Evolutionary conservation across 1,139 yeast species (phyloP).

Genomic region (Saccharomyces hybrid): DNA sequence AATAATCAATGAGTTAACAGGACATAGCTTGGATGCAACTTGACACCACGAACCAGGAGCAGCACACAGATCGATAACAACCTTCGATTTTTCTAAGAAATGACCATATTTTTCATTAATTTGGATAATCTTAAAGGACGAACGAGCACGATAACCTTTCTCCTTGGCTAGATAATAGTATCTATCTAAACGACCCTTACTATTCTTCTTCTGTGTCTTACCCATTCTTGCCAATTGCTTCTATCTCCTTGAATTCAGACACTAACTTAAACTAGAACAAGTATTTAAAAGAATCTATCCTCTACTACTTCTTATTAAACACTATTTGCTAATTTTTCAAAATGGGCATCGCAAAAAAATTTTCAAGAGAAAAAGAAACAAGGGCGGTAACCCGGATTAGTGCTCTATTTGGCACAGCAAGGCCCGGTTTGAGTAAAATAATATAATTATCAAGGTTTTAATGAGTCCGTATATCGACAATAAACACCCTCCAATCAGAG

Average conservation of each 20-base stretch:
- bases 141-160: constrained; percentile 98
- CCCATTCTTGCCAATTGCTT: constrained; percentile 46
- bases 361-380: background rate
- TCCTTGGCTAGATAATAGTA: constrained; percentile 95
- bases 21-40: constrained; percentile 91
- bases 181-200: constrained; percentile 98
- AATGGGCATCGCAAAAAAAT: constrained; percentile 1
- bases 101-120: constrained; percentile 95
- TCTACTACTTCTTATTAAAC: background rate
- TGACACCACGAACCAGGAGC: constrained; percentile 99
- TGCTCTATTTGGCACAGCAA: too few species aligned
- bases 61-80: constrained; percentile 95
- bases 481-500: too few species aligned
- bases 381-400: background rate
- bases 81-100: constrained; percentile 91
- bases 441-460: too few species aligned
- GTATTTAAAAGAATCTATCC: background rate
- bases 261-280: background rate
- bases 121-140: constrained; percentile 91
- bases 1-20: constrained; percentile 82
- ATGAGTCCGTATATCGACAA: too few species aligned
- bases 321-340: background rate
- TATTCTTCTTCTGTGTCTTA: constrained; percentile 89
- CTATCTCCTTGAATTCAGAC: background rate
- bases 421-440: background rate